Base-by-base conservation (phyloP, 78 protist species). In the Dictyostelium intermedium region DNA sequence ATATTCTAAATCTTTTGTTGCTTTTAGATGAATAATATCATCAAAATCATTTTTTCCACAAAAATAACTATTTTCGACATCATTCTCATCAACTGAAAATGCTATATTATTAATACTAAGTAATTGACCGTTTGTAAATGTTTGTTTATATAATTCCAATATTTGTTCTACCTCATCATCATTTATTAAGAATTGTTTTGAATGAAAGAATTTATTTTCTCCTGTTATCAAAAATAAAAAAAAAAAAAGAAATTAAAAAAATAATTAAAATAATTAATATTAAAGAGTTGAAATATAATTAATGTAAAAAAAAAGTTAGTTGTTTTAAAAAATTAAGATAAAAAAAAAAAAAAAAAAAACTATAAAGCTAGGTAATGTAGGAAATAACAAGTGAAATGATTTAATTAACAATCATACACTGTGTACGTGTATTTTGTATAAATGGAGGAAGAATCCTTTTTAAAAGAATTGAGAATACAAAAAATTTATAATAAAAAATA, bases 21-120 rank as follows among this genome's bases (percentile, higher is more conserved):
- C 77, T 70, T 70, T 70, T 1, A 70, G 30, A 70, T 70, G 77
- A 13, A 70, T 70, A 16, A 70, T 70, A 30, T 70, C 41, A 70
- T 14, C 77, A 70, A 32, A 32, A 32, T 70, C 41, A 70, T 70
- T 32, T 32, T 70, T 70, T 13, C 77, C 77, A 32, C n/a, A 27
- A 70, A 70, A 70, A 70, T 70, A 70, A 32, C 32, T 70, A 70
- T 70, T 70, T 14, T 70, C 77, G 6, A 70, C 77, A 70, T 70
- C 77, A 25, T 70, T 70, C 32, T 70, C 77, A 70, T 70, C 77
- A 32, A 70, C 77, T 3, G 43, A 32, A 30, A 70, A 70, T 70
- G 77, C 43, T 70, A 32, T 32, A 70, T 70, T 70, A 30, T 70
- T 70, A 30, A 70, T 70, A 16, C 43, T 32, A 32, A 70, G 20